Evolutionary conservation across 139 green algal genomes (phyloP), one percentile per base, ranked within the genome.

Genomic region (Pedinophyceae sp.): DNA sequence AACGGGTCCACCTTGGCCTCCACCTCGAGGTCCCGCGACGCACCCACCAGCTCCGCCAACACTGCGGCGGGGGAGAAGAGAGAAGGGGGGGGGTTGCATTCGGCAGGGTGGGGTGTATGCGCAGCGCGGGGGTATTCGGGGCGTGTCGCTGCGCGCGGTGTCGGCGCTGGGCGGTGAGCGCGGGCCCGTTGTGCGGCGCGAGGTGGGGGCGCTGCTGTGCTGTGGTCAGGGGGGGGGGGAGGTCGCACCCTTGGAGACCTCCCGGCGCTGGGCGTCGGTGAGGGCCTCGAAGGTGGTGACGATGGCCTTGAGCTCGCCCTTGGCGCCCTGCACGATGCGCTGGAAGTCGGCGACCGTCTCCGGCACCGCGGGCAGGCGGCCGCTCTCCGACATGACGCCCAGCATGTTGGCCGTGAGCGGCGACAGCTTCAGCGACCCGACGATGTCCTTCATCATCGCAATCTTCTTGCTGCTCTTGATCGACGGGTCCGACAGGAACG

Each of bases 1-100:
- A 40, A 58, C 20, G 76, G 76, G 48, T 91, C 67, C 27, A 91
- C 72, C 66, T 81, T 43, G 34, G 34, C 34, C 10, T 19, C 34
- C 34, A 43, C 34, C 34, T 43, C 10, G 10, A 43, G 10, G 34
- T n/a, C n/a, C n/a, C n/a, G n/a, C n/a, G n/a, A n/a, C n/a, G n/a
- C n/a, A n/a, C n/a, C n/a, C n/a, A n/a, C n/a, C n/a, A n/a, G n/a
- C n/a, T n/a, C n/a, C n/a, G n/a, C n/a, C n/a, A n/a, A n/a, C n/a
- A n/a, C n/a, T n/a, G n/a, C n/a, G n/a, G n/a, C n/a, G n/a, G n/a
- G n/a, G n/a, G n/a, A n/a, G n/a, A n/a, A n/a, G 10, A 43, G 7
- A 43, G 34, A 43, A 13, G 34, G 34, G 34, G 7, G 34, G 10
- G 34, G 13, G 34, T 43, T 13, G 7, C 34, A 43, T 19, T 43